Evolutionary conservation across 495 filamentous ascomycete species (phyloP), one percentile per base, ranked within the genome.

Genomic region (Podospora tetraspora): DNA sequence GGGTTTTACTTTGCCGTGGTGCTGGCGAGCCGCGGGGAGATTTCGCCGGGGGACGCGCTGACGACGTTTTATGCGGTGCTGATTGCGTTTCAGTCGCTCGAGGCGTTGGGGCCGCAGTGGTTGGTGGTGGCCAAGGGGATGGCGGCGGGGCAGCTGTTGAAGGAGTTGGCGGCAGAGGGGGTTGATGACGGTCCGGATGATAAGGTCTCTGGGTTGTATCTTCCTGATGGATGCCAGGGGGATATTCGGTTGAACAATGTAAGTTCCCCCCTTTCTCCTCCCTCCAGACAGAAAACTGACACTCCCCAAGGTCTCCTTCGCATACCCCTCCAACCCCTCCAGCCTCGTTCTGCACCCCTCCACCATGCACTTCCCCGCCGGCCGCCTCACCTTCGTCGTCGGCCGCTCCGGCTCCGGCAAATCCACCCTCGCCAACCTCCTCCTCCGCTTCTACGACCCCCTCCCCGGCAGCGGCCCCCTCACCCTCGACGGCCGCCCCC

Each of bases 401-500:
- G 95, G 95, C 2, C 84, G 84, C 64, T 97, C 93, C 71, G 95
- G 95, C 1, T 97, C 93, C 13, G 95, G 95, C 0, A 99, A 99
- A 75, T 97, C 92, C 73, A 98, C 95, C 0, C 73, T 99, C 10
- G 88, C 89, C 2, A 93, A 92, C 72, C 79, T 99, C 2, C 80
- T 99, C 2, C 78, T 92, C 62, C 84, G 88, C 32, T 91, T 94
- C 73, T 97, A 97, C 72, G 77, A 84, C 11, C 87, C 91, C 2
- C 78, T 76, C 0, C 78, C 79, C 0, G 95, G 95, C 32, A 37
- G 32, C 0, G 72, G 86, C 7, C 12, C 43, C 43, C 90, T 97
- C 23, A 69, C 83, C 0, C 78, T 99, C 3, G 94, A 96, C 70
- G 89, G 87, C 1, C 72, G 82, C 12, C 76, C 85, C 0, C 80